Percentiles rank a stretch among this genome's conserved stretches.
Evolutionary conservation across 2,329 filamentous ascomycete species (phyloP).

Genomic region (Pleomassaria siparia): DNA sequence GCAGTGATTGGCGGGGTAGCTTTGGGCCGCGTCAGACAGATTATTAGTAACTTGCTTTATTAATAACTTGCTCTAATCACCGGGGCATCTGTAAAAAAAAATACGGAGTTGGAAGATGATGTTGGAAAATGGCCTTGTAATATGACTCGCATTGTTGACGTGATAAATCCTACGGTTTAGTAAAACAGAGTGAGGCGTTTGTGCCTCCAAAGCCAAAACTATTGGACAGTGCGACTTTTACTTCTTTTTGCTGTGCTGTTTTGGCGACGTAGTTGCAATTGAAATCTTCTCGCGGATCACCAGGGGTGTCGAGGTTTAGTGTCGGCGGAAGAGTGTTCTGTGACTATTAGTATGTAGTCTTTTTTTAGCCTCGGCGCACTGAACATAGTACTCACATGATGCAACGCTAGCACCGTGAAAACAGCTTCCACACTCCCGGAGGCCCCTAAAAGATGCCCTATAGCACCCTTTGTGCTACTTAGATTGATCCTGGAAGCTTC

Average conservation of each 20-base stretch:
- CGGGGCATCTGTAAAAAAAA: too few relatives aligned
- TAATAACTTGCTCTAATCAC: background rate
- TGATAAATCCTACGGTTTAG: slow-evolving; percentile 44
- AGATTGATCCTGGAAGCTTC: slow-evolving; percentile 70
- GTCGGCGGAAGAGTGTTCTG: slow-evolving; percentile 83
- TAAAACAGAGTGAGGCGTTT: slow-evolving; percentile 86
- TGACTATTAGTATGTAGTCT: slow-evolving; percentile 13
- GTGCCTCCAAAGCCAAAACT: slow-evolving; percentile 98
- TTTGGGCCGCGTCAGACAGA: slow-evolving; percentile 13
- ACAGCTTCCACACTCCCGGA: slow-evolving; percentile 89
- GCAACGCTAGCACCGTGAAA: slow-evolving; percentile 77
- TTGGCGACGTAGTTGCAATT: slow-evolving; percentile 84
- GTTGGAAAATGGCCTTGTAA: too few relatives aligned
- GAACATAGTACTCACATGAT: slow-evolving; percentile 62
- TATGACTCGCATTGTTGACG: too few relatives aligned
- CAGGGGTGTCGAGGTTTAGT: slow-evolving; percentile 71
- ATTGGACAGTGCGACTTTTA: slow-evolving; percentile 82
- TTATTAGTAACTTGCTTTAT: slow-evolving; percentile 7
- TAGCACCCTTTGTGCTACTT: slow-evolving; percentile 90
- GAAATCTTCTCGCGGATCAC: slow-evolving; percentile 61
- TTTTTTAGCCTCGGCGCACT: background rate
- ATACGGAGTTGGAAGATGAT: too few relatives aligned
- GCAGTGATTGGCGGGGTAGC: slow-evolving; percentile 18
- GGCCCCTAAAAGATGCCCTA: slow-evolving; percentile 89
- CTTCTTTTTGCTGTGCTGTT: slow-evolving; percentile 66